Base-by-base conservation (phyloP, 129 eudicot species). In the Glebionis coronaria region DNA sequence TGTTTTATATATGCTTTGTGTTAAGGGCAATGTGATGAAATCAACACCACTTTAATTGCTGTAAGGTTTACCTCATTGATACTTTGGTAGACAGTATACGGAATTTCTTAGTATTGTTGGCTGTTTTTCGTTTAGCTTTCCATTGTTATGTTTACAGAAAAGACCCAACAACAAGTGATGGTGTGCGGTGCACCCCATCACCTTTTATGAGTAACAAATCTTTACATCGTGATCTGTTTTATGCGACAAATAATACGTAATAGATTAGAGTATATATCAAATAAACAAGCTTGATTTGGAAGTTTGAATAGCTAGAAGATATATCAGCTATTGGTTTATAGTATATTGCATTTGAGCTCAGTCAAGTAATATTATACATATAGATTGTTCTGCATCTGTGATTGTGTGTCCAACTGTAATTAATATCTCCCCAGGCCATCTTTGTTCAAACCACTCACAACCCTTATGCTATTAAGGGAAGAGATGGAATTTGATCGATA, bases 1-100 rank as follows among this genome's bases (percentile, higher is more conserved):
- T 56, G 35, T 27, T 57, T 57, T 13, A 13, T n/a, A n/a, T n/a
- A n/a, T 57, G 29, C 63, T 57, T 21, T 56, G 38, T 57, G 40
- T 12, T 13, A 6, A 5, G 44, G 44, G 19, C 27, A 27, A 57
- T 57, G 63, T 25, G 44, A 57, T 49, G 9, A 6, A 57, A 57
- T 57, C 5, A 12, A 31, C 61, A 9, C 29, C 12, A 56, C 2
- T 25, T 56, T 35, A 35, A 8, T 56, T 56, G 62, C 28, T 56
- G 14, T 13, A 13, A 58, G 63, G 4, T 58, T 58, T 20, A 58
- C 20, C n/a, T 58, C 12, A 28, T 27, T 5, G 42, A 4, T 58
- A 57, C 23, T 18, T 58, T 14, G 44, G 28, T 58, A 58, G 44
- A 58, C 63, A 58, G 19, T 49, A 5, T 0, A 49, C 19, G 7